Percentiles rank a stretch among this genome's conserved stretches.
These are phyloP conservation scores for Aspergillus fijiensis DNA, from an alignment of 2,329 filamentous ascomycete species.

Conservation along the genomic window DNA sequence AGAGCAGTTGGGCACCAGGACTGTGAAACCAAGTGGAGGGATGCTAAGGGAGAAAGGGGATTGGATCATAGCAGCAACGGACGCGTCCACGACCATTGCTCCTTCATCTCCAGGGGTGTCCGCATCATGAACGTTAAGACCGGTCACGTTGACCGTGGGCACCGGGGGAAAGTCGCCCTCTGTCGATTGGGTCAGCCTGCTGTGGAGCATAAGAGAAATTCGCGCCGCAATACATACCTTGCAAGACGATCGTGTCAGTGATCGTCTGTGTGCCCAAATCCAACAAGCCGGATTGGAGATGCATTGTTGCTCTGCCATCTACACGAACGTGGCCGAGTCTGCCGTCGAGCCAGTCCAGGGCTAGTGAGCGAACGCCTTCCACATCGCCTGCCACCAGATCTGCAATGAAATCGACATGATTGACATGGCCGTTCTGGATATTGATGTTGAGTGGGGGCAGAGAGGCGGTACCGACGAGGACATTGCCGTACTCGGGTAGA, in stretches of 20 bases:
- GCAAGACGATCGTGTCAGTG: constrained; percentile 71
- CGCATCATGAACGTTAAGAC: constrained; percentile 75
- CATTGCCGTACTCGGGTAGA: constrained; percentile 77
- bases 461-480: constrained; percentile 72
- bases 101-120: constrained; percentile 53
- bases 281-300: constrained; percentile 75
- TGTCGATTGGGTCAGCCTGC: constrained; percentile 32
- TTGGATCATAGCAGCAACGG: constrained; percentile 69
- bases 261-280: constrained; percentile 75
- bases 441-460: constrained; percentile 74
- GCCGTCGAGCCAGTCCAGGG: constrained; percentile 85
- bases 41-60: constrained; percentile 76
- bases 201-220: constrained; percentile 18
- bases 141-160: constrained; percentile 78
- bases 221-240: constrained; percentile 71
- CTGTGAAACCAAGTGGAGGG: constrained; percentile 78
- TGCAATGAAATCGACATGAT: constrained; percentile 73
- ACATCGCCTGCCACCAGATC: constrained; percentile 74
- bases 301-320: constrained; percentile 69
- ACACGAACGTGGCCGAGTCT: constrained; percentile 69
- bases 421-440: constrained; percentile 75
- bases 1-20: constrained; percentile 80
- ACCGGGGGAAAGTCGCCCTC: constrained; percentile 68
- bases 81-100: constrained; percentile 78
- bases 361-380: constrained; percentile 73